Evolutionary conservation across 768 basidiomycete genomes (phyloP).

Genomic region (Termitomyces sp.): DNA sequence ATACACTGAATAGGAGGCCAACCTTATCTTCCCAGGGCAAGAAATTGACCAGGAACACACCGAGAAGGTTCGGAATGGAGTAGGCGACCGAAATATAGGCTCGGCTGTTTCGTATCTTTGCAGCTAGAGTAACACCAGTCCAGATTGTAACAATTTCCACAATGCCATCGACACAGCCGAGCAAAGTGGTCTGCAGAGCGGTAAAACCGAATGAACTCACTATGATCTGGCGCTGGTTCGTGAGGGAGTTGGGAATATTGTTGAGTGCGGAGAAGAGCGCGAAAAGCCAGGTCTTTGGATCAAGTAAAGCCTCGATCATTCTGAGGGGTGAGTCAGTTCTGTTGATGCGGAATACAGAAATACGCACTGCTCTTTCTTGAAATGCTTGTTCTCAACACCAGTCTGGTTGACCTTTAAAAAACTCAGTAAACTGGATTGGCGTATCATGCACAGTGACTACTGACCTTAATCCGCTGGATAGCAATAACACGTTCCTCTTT

Average conservation of each 20-base stretch:
- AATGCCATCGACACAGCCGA: conserved; percentile 63
- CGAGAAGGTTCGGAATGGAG: conserved; percentile 63
- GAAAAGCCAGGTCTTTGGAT: conserved; percentile 78
- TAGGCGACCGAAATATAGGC: conserved; percentile 64
- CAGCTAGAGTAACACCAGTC: conserved; percentile 56
- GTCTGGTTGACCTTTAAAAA: conserved; percentile 40
- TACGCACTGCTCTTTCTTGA: conserved; percentile 75
- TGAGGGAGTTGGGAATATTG: conserved; percentile 63
- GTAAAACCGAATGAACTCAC: conserved; percentile 65
- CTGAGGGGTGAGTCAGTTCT: conserved; percentile 27
- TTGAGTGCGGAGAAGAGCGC: conserved; percentile 60
- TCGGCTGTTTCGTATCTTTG: conserved; percentile 53
- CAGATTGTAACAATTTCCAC: conserved; percentile 70
- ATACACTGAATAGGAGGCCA: conserved; percentile 58
- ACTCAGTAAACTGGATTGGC: neutral
- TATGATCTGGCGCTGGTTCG: conserved; percentile 65
- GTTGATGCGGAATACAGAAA: neutral
- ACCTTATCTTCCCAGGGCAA: conserved; percentile 65
- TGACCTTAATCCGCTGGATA: conserved; percentile 60
- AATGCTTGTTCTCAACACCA: conserved; percentile 78
- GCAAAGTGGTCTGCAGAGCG: conserved; percentile 61
- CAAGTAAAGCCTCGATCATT: conserved; percentile 63
- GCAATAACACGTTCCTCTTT: conserved; percentile 60
- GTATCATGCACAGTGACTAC: neutral
- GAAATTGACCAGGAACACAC: conserved; percentile 58